A percentile compares a stretch with the other conserved stretches of the same genome.
phyloP scores from a whole-genome alignment of 1,284 basidiomycete genomes.

The Cutaneotrichosporon sp. region DNA sequence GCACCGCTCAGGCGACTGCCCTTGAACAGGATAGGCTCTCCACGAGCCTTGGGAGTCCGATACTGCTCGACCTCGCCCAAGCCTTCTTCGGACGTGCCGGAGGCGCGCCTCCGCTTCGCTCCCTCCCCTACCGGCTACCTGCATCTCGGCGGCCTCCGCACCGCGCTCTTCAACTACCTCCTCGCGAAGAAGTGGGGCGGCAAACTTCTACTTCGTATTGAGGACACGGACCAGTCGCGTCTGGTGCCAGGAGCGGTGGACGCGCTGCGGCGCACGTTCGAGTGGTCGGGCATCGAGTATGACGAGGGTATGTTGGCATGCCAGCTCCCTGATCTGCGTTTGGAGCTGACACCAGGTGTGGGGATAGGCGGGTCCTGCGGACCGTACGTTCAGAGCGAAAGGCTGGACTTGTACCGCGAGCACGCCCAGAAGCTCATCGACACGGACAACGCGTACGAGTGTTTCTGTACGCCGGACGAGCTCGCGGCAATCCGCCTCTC shows the following conservation, averaged over 20 bases:
- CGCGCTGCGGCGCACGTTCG: slow-evolving; percentile 70
- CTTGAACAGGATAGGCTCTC: neutral
- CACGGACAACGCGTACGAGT: slow-evolving; percentile 85
- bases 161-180: slow-evolving; percentile 90
- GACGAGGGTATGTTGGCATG: slow-evolving; percentile 71
- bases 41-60: neutral
- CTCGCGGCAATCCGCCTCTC: slow-evolving; percentile 67
- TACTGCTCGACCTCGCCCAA: neutral
- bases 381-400: slow-evolving; percentile 68
- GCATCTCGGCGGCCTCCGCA: slow-evolving; percentile 94
- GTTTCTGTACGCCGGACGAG: slow-evolving; percentile 80
- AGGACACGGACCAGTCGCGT: slow-evolving; percentile 90
- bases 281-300: slow-evolving; percentile 92
- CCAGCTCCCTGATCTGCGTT: too few relatives aligned
- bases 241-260: slow-evolving; percentile 82
- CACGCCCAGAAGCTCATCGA: slow-evolving; percentile 75
- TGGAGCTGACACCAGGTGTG: slow-evolving; percentile 2
- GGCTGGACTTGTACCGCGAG: slow-evolving; percentile 76
- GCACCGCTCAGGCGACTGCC: neutral
- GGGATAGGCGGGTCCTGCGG: slow-evolving; percentile 8
- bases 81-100: neutral
- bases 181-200: slow-evolving; percentile 78
- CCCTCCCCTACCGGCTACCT: slow-evolving; percentile 94
- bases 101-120: slow-evolving; percentile 74
- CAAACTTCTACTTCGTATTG: slow-evolving; percentile 84